Conservation (phyloP, 2,329 filamentous ascomycete species). For the Neurospora crassa region DNA sequence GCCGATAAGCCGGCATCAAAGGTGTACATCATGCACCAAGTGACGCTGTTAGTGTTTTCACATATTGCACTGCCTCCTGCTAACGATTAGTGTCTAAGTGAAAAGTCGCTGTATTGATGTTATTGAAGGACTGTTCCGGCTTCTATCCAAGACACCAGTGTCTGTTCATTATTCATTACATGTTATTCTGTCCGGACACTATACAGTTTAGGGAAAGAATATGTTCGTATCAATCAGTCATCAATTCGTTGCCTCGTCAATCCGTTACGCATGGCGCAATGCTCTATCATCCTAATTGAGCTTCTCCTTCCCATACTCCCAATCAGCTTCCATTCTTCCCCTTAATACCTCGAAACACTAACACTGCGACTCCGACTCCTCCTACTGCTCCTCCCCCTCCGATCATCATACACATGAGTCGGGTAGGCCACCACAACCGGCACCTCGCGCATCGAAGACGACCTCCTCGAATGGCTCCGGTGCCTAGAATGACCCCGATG, state of each 20-base stretch:
- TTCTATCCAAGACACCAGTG: neutral
- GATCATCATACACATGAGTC: constrained; percentile 4
- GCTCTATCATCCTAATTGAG: too few relatives aligned
- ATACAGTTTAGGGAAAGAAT: neutral
- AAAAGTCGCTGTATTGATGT: neutral
- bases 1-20: neutral
- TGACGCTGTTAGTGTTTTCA: neutral
- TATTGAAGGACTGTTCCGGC: neutral
- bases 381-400: constrained; percentile 1
- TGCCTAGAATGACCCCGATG: constrained; percentile 2
- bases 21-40: neutral
- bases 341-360: constrained; percentile 8
- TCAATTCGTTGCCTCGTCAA: neutral
- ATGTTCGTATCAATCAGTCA: neutral
- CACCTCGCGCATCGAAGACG: constrained; percentile 3
- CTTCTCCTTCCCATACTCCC: neutral
- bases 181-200: neutral
- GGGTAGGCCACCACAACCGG: constrained; percentile 7
- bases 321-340: neutral
- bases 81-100: neutral
- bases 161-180: neutral
- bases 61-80: neutral
- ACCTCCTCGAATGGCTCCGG: constrained; percentile 5
- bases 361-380: constrained; percentile 6
- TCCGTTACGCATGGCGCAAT: neutral